Conservation (phyloP, 306 rosid genomes). For the Malus asiatica region DNA sequence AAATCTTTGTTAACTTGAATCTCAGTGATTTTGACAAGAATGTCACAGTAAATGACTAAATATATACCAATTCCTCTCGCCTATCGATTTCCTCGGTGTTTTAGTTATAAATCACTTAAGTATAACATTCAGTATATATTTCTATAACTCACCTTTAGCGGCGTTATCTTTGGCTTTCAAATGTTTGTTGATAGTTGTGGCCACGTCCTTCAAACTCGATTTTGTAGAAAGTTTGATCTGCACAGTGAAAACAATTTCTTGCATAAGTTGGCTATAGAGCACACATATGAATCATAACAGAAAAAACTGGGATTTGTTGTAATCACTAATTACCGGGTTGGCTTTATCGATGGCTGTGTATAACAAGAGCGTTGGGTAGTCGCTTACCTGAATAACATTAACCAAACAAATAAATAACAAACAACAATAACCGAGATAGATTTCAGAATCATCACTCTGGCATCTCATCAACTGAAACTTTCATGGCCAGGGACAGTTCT, state of each 20-base stretch:
- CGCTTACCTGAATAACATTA: conserved; percentile 44
- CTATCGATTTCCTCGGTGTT: background rate
- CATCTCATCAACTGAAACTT: background rate
- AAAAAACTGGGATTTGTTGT: no score
- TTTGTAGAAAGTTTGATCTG: conserved; percentile 76
- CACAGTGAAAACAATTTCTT: conserved; percentile 13
- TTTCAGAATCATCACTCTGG: background rate
- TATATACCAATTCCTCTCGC: background rate
- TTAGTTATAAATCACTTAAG: background rate
- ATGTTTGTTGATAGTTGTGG: conserved; percentile 55
- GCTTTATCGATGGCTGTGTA: conserved; percentile 54
- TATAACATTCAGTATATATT: background rate
- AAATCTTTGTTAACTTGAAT: background rate
- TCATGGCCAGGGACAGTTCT: no score
- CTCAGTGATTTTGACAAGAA: background rate
- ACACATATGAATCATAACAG: background rate
- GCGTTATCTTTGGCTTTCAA: conserved; percentile 42
- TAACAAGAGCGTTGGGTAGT: conserved; percentile 72
- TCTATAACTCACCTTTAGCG: conserved; percentile 67
- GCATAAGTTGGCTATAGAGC: background rate
- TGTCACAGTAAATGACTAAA: background rate
- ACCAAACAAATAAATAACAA: background rate
- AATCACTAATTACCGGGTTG: conserved; percentile 56
- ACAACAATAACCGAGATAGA: background rate
- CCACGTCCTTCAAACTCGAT: conserved; percentile 79